Conservation (phyloP, 2,329 filamentous ascomycete genomes). For the Annulohypoxylon truncatum region DNA sequence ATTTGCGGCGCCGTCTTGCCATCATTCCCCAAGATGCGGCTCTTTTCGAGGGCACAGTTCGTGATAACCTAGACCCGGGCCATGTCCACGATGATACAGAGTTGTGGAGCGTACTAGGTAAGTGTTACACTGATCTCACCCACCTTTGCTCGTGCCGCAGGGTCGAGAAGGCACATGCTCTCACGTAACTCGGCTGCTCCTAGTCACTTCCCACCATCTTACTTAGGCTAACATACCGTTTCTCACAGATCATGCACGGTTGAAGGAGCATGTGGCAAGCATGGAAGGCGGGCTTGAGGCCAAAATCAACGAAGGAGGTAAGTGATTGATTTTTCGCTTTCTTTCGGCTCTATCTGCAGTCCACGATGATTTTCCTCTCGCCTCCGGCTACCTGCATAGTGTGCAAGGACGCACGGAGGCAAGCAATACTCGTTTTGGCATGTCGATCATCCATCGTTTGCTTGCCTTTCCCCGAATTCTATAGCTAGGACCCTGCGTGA, state of each 20-base stretch:
- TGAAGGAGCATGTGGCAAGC: slow-evolving; percentile 87
- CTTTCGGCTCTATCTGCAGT: slow-evolving; percentile 41
- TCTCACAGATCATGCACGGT: slow-evolving; percentile 82
- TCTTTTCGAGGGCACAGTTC: slow-evolving; percentile 90
- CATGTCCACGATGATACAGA: slow-evolving; percentile 97
- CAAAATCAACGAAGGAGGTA: slow-evolving; percentile 91
- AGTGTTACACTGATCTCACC: slow-evolving; percentile 54
- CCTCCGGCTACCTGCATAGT: slow-evolving; percentile 45
- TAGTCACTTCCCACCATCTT: slow-evolving; percentile 36
- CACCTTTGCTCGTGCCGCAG: slow-evolving; percentile 36
- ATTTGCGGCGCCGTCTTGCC: slow-evolving; percentile 87
- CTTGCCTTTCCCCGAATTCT: slow-evolving; percentile 37
- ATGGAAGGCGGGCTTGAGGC: slow-evolving; percentile 94
- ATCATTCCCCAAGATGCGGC: slow-evolving; percentile 99
- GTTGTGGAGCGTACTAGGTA: slow-evolving; percentile 93
- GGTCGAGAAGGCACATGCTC: slow-evolving; percentile 42
- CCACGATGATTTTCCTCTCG: slow-evolving; percentile 42
- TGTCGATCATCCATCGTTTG: slow-evolving; percentile 27
- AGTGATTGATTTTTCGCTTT: slow-evolving; percentile 56
- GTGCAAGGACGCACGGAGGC: slow-evolving; percentile 38
- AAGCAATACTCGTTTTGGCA: slow-evolving; percentile 35
- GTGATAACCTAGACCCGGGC: slow-evolving; percentile 95
- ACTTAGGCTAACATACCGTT: slow-evolving; percentile 54
- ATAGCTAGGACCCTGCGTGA: slow-evolving; percentile 50
- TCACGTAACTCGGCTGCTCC: slow-evolving; percentile 35